Base-by-base conservation (phyloP, 2,329 filamentous ascomycete species). In the Fusarium chaquense region DNA sequence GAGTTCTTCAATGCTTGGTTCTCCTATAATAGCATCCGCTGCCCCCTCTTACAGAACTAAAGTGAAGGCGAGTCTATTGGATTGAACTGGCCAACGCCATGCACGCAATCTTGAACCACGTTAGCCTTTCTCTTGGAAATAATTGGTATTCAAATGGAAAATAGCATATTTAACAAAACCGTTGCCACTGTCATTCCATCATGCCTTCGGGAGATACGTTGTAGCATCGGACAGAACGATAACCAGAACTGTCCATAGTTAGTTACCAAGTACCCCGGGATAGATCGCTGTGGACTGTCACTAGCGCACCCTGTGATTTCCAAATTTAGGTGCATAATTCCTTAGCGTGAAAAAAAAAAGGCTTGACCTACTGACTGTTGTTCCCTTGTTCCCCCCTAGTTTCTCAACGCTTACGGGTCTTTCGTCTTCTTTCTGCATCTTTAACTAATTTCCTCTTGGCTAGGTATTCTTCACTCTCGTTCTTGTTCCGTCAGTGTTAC, bases 261-360 rank as follows among this genome's bases (percentile, higher is more conserved):
- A 26, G 24, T 26, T 26, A 26, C 22, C 18, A 33, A n/a, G 49
- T 56, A 51, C 62, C 55, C 63, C 55, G 46, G 55, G 50, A 52
- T 57, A 57, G 44, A 52, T 57, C 62, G 35, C 45, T 50, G 46
- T 49, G 63, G 58, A 40, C 35, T 32, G 33, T 13, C 36, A 30
- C 20, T 65, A 46, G 43, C 62, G 32, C 36, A 45, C 46, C 61
- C 61, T 66, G 41, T 32, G 47, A 62, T 55, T 65, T 62, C 63
- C 63, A 66, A 66, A 67, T 38, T 67, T 66, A 66, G 62, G 46
- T 55, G 54, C 47, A 20, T 53, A 30, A 45, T 38, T 43, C 26
- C 30, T 59, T 65, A 66, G 55, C 50, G 46, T 67, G n/a, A 50
- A 58, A 45, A 32, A 20, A 43, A 50, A 44, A 51, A 62, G 62